A percentile compares a stretch with the other conserved stretches of the same genome.
Conservation (phyloP, 371 early-diverging fungal species). For the Mucor indicus region DNA sequence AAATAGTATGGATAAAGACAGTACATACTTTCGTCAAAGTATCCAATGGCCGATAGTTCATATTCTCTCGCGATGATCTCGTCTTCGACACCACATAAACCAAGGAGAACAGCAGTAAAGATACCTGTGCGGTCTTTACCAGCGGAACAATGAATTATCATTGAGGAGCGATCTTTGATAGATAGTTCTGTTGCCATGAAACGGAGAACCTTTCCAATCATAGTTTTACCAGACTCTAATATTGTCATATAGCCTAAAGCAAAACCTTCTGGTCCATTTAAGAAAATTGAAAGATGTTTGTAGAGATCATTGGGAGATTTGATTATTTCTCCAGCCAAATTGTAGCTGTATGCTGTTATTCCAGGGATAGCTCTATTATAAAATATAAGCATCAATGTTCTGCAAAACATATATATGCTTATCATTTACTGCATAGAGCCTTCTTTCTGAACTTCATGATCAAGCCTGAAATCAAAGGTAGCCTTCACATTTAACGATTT, state of each 20-base stretch:
- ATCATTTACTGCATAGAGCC: constrained; percentile 42
- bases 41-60: constrained; percentile 38
- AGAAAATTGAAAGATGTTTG: constrained; percentile 7
- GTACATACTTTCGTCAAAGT: constrained; percentile 20
- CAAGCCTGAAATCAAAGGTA: constrained; percentile 58
- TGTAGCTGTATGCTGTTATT: constrained; percentile 8
- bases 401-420: background rate
- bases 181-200: constrained; percentile 17
- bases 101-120: constrained; percentile 63
- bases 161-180: constrained; percentile 22
- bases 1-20: background rate
- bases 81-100: constrained; percentile 68
- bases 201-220: constrained; percentile 17
- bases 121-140: constrained; percentile 88
- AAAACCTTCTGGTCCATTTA: constrained; percentile 22
- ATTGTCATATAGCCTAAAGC: constrained; percentile 19
- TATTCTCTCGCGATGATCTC: constrained; percentile 74
- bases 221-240: constrained; percentile 16
- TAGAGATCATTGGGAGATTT: constrained; percentile 7
- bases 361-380: constrained; percentile 11
- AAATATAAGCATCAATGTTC: background rate
- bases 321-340: constrained; percentile 13
- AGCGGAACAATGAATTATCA: constrained; percentile 79
- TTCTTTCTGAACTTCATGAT: constrained; percentile 48
- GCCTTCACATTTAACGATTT: constrained; percentile 48